phyloP scores from a whole-genome alignment of 768 basidiomycete species.

The Lactarius tabidus region DNA sequence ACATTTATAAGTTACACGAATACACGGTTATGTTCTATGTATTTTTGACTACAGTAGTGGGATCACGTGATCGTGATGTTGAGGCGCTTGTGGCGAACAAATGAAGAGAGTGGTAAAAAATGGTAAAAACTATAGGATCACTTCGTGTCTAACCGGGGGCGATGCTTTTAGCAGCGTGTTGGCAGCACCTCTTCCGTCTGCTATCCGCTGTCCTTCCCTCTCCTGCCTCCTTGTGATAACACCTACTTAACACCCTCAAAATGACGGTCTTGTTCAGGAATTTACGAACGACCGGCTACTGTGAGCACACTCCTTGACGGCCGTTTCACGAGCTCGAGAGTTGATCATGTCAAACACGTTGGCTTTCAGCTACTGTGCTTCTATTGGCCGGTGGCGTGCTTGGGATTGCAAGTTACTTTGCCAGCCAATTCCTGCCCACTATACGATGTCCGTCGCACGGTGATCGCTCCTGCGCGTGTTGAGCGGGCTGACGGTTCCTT shows the following conservation, averaged over 20 bases:
- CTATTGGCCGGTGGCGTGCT: constrained; percentile 50
- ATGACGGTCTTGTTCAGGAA: constrained; percentile 37
- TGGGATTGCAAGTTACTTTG: constrained; percentile 66
- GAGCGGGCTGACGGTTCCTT: constrained; percentile 2
- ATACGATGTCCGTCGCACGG: constrained; percentile 49
- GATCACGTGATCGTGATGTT: constrained; percentile 16
- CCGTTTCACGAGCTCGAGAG: not conserved
- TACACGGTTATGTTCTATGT: not conserved
- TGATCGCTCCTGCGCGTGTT: not conserved
- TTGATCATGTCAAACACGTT: not conserved
- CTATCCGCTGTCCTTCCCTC: constrained; percentile 2
- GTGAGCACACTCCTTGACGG: constrained; percentile 24
- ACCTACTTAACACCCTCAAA: constrained; percentile 3
- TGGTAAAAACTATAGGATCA: not conserved
- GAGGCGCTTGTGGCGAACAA: not conserved
- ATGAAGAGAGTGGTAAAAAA: not conserved
- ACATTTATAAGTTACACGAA: not conserved
- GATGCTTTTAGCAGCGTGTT: constrained; percentile 18
- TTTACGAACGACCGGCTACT: constrained; percentile 32
- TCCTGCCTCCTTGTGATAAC: not conserved
- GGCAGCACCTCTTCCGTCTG: constrained; percentile 18
- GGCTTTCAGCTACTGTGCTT: constrained; percentile 35
- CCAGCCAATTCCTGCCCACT: constrained; percentile 58
- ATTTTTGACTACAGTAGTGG: not conserved
- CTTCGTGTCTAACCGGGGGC: constrained; percentile 10